These are phyloP conservation scores for Trypanosoma caninum DNA, from an alignment of 208 protist species.

Conservation along the genomic window DNA sequence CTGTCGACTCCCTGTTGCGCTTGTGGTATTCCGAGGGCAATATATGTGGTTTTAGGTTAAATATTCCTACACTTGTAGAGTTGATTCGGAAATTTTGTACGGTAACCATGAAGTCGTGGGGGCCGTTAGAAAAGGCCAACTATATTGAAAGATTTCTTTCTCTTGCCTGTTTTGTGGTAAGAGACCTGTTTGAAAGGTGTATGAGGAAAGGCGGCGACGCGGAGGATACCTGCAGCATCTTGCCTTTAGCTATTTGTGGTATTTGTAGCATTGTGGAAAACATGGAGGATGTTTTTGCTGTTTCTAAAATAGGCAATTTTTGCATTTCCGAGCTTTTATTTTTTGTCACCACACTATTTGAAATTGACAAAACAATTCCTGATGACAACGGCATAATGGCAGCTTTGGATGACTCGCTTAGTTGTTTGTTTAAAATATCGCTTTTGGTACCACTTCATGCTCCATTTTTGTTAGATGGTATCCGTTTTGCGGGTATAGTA, in stretches of 20 bases:
- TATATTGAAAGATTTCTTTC: conserved; percentile 21
- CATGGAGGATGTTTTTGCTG: conserved; percentile 14
- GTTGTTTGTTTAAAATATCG: conserved; percentile 24
- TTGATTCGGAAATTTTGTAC: conserved; percentile 20
- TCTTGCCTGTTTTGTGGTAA: conserved; percentile 9
- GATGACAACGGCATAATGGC: conserved; percentile 65
- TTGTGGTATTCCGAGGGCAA: conserved; percentile 20
- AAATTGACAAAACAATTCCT: conserved; percentile 27
- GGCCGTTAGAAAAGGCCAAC: conserved; percentile 5
- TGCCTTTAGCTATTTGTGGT: conserved; percentile 22
- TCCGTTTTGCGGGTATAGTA: conserved; percentile 1
- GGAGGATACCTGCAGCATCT: conserved; percentile 5
- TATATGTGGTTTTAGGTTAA: conserved; percentile 14
- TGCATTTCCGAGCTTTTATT: conserved; percentile 14
- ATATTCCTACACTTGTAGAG: conserved; percentile 13
- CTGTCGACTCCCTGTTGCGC: conserved; percentile 9
- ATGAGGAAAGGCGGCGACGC: no score
- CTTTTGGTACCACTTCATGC: not conserved
- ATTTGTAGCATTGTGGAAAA: conserved; percentile 22
- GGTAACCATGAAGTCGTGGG: conserved; percentile 16
- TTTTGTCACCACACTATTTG: conserved; percentile 25
- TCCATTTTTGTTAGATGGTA: not conserved
- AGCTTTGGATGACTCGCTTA: conserved; percentile 61
- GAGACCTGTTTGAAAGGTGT: conserved; percentile 8
- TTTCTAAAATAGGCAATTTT: not conserved